phyloP scores from a whole-genome alignment of 2,329 filamentous ascomycete genomes.

The Microsporum canis region DNA sequence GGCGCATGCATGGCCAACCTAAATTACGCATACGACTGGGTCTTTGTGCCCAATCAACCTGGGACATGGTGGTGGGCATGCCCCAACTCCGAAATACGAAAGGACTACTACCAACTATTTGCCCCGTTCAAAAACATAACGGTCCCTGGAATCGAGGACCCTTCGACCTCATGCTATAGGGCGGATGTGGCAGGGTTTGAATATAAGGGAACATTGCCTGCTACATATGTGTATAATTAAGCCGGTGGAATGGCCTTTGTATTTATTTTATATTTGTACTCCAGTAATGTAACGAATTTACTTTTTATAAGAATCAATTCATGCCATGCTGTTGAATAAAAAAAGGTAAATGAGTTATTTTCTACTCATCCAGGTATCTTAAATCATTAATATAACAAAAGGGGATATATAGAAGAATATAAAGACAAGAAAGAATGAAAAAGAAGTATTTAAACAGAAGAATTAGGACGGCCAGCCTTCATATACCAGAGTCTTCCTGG shows the following conservation, averaged over 20 bases:
- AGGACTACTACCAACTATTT: not conserved
- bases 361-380: not conserved
- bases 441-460: not conserved
- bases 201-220: not conserved
- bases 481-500: conserved; percentile 6
- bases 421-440: not conserved
- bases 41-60: not conserved
- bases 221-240: conserved; percentile 1
- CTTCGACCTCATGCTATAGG: not conserved
- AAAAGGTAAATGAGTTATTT: not conserved
- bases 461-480: not conserved
- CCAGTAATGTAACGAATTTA: not conserved
- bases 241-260: not conserved
- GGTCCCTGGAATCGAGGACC: not conserved
- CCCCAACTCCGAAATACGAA: not conserved
- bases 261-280: not conserved
- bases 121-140: not conserved
- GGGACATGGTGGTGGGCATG: conserved; percentile 6
- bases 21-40: not conserved
- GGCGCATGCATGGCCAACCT: not conserved
- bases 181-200: not conserved
- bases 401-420: not conserved
- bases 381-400: not conserved
- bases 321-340: not conserved
- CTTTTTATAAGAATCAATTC: no score